Conservation (phyloP, 1,284 basidiomycete species). For the Apiotrichum gracile region DNA sequence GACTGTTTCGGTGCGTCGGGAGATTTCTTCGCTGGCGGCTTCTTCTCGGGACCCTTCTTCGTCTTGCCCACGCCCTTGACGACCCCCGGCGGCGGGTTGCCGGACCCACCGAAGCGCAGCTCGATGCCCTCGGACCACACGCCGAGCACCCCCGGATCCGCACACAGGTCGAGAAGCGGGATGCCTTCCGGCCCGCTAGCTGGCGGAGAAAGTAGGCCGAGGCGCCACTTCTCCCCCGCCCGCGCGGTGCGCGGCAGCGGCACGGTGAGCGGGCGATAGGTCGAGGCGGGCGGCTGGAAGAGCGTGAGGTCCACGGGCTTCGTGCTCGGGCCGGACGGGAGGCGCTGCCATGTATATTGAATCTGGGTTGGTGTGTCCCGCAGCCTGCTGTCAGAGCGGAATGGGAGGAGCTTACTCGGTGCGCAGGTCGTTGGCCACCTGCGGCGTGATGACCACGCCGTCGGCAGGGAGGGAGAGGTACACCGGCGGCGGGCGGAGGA, state of each 20-base stretch:
- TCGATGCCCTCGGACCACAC: slow-evolving; percentile 44
- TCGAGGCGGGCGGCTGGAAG: slow-evolving; percentile 56
- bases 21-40: slow-evolving; percentile 24
- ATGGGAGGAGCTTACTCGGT: slow-evolving; percentile 37
- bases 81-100: background rate
- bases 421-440: slow-evolving; percentile 47
- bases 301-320: slow-evolving; percentile 61
- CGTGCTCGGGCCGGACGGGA: slow-evolving; percentile 6
- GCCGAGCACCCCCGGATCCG: slow-evolving; percentile 22
- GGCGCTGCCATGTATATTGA: slow-evolving; percentile 36
- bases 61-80: slow-evolving; percentile 5
- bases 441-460: slow-evolving; percentile 41
- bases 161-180: background rate
- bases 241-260: slow-evolving; percentile 55
- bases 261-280: slow-evolving; percentile 66
- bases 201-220: slow-evolving; percentile 53
- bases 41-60: slow-evolving; percentile 6
- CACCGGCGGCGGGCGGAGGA: slow-evolving; percentile 45
- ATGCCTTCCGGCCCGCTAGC: background rate
- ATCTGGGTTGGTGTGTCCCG: slow-evolving; percentile 30
- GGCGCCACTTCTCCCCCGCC: slow-evolving; percentile 58
- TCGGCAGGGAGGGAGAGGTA: slow-evolving; percentile 18
- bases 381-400: slow-evolving; percentile 18
- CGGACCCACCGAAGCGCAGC: slow-evolving; percentile 13
- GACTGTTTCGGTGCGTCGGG: slow-evolving; percentile 59